A percentile compares a stretch with the other conserved stretches of the same genome.
Conservation (phyloP, 208 protist genomes). For the Porcisia deanei region DNA sequence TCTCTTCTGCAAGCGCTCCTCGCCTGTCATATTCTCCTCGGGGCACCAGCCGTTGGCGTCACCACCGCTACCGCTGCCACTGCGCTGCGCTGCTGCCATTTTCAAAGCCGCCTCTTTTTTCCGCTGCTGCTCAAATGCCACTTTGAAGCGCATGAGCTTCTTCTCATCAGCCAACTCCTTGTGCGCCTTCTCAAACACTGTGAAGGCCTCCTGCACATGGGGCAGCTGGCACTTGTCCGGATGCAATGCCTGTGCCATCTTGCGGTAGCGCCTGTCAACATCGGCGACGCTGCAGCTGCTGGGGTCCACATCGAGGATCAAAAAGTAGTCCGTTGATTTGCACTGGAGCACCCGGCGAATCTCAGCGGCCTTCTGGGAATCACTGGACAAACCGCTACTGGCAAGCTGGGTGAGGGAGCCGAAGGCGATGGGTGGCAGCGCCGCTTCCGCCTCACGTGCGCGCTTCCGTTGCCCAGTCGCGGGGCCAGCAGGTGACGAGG, state of each 20-base stretch:
- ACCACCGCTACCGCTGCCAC: neutral
- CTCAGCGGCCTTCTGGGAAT: slow-evolving; percentile 75
- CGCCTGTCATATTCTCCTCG: slow-evolving; percentile 31
- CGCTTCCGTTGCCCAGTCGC: slow-evolving; percentile 10
- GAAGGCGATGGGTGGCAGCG: slow-evolving; percentile 35
- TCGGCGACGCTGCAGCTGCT: slow-evolving; percentile 62
- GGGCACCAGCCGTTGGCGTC: neutral
- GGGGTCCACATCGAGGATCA: slow-evolving; percentile 78
- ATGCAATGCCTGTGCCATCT: slow-evolving; percentile 85
- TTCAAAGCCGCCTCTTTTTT: slow-evolving; percentile 47
- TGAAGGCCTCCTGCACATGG: slow-evolving; percentile 77
- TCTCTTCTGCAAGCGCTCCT: slow-evolving; percentile 55
- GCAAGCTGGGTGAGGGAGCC: slow-evolving; percentile 43
- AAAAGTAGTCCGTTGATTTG: slow-evolving; percentile 72
- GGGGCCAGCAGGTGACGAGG: slow-evolving; percentile 2
- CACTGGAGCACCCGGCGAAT: slow-evolving; percentile 80
- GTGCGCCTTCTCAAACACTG: slow-evolving; percentile 78
- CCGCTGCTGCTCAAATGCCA: slow-evolving; percentile 59
- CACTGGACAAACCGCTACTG: slow-evolving; percentile 38
- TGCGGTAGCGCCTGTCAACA: slow-evolving; percentile 69
- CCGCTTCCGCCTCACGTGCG: slow-evolving; percentile 4
- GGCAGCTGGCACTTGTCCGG: slow-evolving; percentile 90
- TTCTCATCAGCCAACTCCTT: slow-evolving; percentile 71
- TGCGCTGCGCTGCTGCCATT: slow-evolving; percentile 27
- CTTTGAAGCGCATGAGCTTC: slow-evolving; percentile 66